A percentile compares a stretch with the other conserved stretches of the same genome.
These are phyloP conservation scores for Carex myosuroides DNA, from an alignment of 176 grass and related monocot species.

Conservation along the genomic window DNA sequence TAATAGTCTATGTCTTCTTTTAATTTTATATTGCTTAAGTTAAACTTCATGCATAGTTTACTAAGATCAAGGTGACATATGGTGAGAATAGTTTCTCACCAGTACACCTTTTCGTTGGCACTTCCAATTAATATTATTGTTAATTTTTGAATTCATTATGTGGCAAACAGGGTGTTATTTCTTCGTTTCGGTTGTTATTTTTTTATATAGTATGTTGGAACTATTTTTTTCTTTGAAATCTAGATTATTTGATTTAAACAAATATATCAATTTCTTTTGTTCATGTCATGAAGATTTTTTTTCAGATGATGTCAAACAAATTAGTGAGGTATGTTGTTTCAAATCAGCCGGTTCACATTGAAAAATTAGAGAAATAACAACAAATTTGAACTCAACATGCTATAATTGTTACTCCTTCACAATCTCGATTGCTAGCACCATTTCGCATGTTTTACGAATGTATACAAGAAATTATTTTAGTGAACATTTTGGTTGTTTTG, in stretches of 20 bases:
- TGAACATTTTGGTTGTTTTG: not conserved
- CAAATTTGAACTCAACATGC: not conserved
- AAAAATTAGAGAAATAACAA: not conserved
- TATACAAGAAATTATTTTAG: not conserved
- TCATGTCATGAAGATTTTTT: not conserved
- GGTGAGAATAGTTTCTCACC: not conserved
- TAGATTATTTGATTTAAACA: not conserved
- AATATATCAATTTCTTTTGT: too few relatives aligned
- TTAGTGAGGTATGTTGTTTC: not conserved
- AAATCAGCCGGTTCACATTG: not conserved
- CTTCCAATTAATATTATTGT: not conserved
- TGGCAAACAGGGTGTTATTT: not conserved
- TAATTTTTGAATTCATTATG: not conserved
- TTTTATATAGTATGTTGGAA: not conserved
- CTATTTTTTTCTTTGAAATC: not conserved
- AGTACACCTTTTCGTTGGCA: not conserved
- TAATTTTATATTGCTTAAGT: conserved; percentile 1
- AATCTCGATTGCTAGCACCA: not conserved
- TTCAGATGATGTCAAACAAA: too few relatives aligned
- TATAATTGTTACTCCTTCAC: not conserved
- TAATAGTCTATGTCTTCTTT: conserved; percentile 4
- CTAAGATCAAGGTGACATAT: conserved; percentile 11
- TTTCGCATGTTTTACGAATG: not conserved
- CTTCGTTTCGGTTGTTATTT: not conserved
- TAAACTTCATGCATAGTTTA: conserved; percentile 13